These are phyloP conservation scores for Microbotryum intermedium DNA, from an alignment of 1,284 basidiomycete species.

Conservation along the genomic window DNA sequence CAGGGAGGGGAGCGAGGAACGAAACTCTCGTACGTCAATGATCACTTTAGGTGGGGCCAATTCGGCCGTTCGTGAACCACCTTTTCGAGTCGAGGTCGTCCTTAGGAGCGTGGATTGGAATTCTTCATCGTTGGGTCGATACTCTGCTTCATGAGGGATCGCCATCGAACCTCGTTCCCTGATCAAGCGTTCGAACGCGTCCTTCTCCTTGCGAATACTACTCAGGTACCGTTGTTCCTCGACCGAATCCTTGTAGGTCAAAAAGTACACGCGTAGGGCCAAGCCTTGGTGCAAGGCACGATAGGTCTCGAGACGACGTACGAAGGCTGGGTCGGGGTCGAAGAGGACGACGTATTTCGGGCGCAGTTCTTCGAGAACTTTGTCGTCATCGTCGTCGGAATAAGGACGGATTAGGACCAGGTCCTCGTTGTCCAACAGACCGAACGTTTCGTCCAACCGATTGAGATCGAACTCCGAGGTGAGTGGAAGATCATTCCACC, in stretches of 20 bases:
- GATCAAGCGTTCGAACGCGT: constrained; percentile 87
- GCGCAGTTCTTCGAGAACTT: constrained; percentile 73
- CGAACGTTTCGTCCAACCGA: constrained; percentile 46
- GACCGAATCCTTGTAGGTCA: constrained; percentile 83
- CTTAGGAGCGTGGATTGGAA: constrained; percentile 51
- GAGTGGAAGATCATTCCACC: too few relatives aligned
- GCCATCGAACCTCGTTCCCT: constrained; percentile 88
- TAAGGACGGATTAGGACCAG: constrained; percentile 81
- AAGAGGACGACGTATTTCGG: constrained; percentile 92
- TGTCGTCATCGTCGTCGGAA: constrained; percentile 86
- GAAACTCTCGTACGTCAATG: constrained; percentile 93
- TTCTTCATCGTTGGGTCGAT: constrained; percentile 44
- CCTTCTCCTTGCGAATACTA: constrained; percentile 80
- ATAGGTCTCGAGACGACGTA: constrained; percentile 88
- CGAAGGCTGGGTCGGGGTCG: constrained; percentile 87
- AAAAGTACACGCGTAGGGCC: constrained; percentile 85
- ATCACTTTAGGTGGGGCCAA: constrained; percentile 55
- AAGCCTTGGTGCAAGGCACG: constrained; percentile 69
- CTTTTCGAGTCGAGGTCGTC: constrained; percentile 72
- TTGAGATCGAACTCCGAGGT: too few relatives aligned
- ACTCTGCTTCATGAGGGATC: constrained; percentile 74
- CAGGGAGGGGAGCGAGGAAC: constrained; percentile 82
- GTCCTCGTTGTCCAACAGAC: constrained; percentile 67
- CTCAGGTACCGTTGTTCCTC: constrained; percentile 95
- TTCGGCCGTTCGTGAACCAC: constrained; percentile 58